These are phyloP conservation scores for Hygrocybe coccinea DNA, from an alignment of 768 basidiomycete species.

Conservation along the genomic window DNA sequence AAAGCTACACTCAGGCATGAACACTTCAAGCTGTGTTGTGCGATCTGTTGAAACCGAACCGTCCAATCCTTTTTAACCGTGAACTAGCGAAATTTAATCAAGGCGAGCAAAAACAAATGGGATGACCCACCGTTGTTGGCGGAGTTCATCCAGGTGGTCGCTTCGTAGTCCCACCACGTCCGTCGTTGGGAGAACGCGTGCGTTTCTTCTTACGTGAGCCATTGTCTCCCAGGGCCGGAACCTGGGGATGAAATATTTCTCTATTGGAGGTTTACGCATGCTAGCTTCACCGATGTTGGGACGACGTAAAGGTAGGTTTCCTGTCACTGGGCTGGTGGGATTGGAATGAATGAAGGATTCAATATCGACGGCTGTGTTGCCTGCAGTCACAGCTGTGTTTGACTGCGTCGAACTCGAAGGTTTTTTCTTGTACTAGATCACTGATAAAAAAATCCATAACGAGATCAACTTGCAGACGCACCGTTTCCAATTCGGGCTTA, in stretches of 20 bases:
- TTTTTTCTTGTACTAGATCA: conserved; percentile 54
- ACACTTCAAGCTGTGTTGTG: too few relatives aligned
- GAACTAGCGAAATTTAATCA: too few relatives aligned
- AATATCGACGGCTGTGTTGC: conserved; percentile 47
- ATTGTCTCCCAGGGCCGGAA: conserved; percentile 13
- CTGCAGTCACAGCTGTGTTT: conserved; percentile 26
- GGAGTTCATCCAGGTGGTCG: not conserved
- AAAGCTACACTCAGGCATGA: too few relatives aligned
- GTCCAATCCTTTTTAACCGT: too few relatives aligned
- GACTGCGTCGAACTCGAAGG: conserved; percentile 22
- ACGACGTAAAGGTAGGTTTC: conserved; percentile 16
- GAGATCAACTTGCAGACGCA: conserved; percentile 30
- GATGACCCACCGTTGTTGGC: not conserved
- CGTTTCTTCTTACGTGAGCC: conserved; percentile 23
- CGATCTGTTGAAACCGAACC: too few relatives aligned
- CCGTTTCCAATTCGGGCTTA: conserved; percentile 78
- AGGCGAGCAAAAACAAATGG: not conserved
- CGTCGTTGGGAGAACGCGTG: conserved; percentile 18
- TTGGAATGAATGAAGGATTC: conserved; percentile 69
- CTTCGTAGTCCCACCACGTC: conserved; percentile 15
- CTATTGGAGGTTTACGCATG: conserved; percentile 39
- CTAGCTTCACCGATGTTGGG: conserved; percentile 13
- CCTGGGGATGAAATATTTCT: conserved; percentile 43
- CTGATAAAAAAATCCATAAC: conserved; percentile 24
- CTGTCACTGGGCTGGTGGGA: conserved; percentile 51